Evolutionary conservation across 305 asterid genomes (phyloP), one percentile per base, ranked within the genome.

Genomic region (Fraxinus angustifolia): DNA sequence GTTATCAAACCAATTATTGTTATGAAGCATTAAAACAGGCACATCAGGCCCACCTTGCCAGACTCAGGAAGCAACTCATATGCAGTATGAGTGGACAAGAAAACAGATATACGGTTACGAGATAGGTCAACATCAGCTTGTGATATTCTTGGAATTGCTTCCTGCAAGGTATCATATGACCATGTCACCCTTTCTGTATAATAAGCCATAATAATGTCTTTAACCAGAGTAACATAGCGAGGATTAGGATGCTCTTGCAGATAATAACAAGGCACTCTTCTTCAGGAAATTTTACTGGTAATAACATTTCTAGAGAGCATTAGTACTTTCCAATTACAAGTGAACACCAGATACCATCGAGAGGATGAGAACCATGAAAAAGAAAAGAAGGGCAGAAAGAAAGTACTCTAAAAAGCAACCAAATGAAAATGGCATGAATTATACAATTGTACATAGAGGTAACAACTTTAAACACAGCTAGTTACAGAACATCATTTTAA

Each of bases 1-100:
- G 38, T 56, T 36, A 76, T 21, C 79, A 73, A 65, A 48, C 73
- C 67, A 65, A 12, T 21, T 17, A 65, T 40, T 8, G 60, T 48
- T 40, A 31, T 48, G 40, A 62, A 75, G 42, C 36, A 84, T 34
- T 19, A 16, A 53, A 35, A 30, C 67, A 78, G 78, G 38, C 56
- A 73, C 28, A 76, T 73, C 67, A 71, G 34, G 79, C 72, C 67
- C 36, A 91, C 95, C 95, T 90, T 91, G 86, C 95, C 95, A 84
- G 95, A 91, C 75, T 91, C 95, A 0, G 95, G 95, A 75, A 91
- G 95, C 84, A 91, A 86, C 87, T 89, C 95, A 85, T 90, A 90
- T 21, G 91, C 95, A 81, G 91, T 87, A 85, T 89, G 93, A 21
- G 88, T 79, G 80, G 93, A 86, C 90, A 91, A 87, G 87, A 91